Percentiles rank a stretch among this genome's conserved stretches.
phyloP scores from a whole-genome alignment of 768 basidiomycete genomes.

The Suillus brevipes region DNA sequence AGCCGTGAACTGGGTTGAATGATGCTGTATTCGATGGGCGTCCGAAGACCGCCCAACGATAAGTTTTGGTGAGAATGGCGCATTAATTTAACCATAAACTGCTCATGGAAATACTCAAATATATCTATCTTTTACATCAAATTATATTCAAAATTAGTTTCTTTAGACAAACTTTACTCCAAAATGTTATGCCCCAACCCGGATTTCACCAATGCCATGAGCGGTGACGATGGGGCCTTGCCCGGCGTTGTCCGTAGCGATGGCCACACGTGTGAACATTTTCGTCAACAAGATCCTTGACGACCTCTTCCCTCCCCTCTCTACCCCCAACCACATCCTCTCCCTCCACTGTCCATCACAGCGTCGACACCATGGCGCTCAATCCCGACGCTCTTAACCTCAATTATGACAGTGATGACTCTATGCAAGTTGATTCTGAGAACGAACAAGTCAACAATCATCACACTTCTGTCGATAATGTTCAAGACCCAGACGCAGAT shows the following conservation, averaged over 20 bases:
- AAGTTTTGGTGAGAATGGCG: constrained; percentile 12
- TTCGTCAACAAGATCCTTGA: constrained; percentile 43
- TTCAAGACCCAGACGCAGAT: constrained; percentile 43
- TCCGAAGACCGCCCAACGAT: constrained; percentile 2
- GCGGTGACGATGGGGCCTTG: constrained; percentile 45
- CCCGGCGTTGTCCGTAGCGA: constrained; percentile 44
- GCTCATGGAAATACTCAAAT: not conserved
- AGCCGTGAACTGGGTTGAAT: not conserved
- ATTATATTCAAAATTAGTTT: constrained; percentile 2
- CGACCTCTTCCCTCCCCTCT: constrained; percentile 38
- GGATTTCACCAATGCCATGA: constrained; percentile 38
- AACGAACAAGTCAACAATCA: constrained; percentile 31
- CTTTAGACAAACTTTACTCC: constrained; percentile 4
- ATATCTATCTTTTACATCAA: constrained; percentile 4
- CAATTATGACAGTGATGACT: constrained; percentile 53
- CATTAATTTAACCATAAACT: constrained; percentile 5
- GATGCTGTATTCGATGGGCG: constrained; percentile 8
- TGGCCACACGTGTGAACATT: constrained; percentile 43
- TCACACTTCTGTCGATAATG: constrained; percentile 32
- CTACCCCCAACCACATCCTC: constrained; percentile 36
- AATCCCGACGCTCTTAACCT: constrained; percentile 48
- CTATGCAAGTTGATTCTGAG: constrained; percentile 75
- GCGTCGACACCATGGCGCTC: constrained; percentile 33
- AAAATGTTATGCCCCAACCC: constrained; percentile 32
- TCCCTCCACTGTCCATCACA: constrained; percentile 22